Conservation (phyloP, 139 green algal species). For the Chlamydomonas sp. region DNA sequence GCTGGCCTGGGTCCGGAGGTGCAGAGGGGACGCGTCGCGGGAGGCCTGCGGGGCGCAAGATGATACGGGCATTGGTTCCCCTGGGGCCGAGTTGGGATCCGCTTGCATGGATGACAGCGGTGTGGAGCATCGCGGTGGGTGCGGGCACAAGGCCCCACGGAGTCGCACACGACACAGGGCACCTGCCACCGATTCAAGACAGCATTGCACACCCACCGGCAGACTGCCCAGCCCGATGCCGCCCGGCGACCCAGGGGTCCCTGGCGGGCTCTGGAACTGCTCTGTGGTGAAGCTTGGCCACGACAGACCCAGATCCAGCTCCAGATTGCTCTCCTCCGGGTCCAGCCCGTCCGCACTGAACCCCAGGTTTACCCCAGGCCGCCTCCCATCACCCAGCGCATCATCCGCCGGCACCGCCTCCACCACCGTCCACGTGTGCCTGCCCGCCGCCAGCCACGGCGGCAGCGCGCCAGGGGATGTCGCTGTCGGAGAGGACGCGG, state of each 20-base stretch:
- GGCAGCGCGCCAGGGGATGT: background rate
- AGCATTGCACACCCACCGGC: too few species aligned
- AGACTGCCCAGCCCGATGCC: background rate
- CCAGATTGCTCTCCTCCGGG: background rate
- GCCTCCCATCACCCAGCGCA: background rate
- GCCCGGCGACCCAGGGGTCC: background rate
- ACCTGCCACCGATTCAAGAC: too few species aligned
- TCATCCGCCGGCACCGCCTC: background rate
- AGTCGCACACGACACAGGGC: too few species aligned
- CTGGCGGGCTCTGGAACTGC: background rate
- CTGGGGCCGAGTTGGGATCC: too few species aligned
- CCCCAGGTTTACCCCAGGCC: background rate
- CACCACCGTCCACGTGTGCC: background rate
- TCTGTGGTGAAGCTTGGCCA: constrained; percentile 37
- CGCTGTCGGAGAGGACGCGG: background rate
- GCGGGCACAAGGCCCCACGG: too few species aligned
- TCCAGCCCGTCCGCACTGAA: background rate
- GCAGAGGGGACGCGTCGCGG: background rate
- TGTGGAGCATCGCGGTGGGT: too few species aligned
- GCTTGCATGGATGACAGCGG: too few species aligned
- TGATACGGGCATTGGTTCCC: too few species aligned
- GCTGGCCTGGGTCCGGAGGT: too few species aligned
- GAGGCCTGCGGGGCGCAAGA: background rate
- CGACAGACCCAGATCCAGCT: constrained; percentile 19
- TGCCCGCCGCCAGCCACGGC: too few species aligned